phyloP scores from a whole-genome alignment of 2,329 filamentous ascomycete genomes.

The Aspergillus floridensis region DNA sequence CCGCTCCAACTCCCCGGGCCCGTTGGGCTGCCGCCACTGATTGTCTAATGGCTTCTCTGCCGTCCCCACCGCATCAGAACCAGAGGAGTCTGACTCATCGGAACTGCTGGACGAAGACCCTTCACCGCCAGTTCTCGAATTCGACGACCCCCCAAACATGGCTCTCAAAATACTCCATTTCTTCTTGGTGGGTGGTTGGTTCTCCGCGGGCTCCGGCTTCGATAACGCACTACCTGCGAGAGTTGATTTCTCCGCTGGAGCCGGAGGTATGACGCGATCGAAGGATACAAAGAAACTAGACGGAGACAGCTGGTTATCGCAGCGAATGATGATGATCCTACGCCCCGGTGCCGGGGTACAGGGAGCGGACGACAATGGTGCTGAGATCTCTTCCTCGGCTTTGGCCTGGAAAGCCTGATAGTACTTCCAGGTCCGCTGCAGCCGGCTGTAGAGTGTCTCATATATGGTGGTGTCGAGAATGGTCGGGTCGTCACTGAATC shows the following conservation, averaged over 20 bases:
- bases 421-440: slow-evolving; percentile 73
- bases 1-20: slow-evolving; percentile 26
- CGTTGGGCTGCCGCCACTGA: slow-evolving; percentile 22
- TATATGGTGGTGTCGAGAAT: slow-evolving; percentile 71
- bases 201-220: slow-evolving; percentile 22
- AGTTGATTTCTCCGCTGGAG: slow-evolving; percentile 30
- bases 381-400: slow-evolving; percentile 56
- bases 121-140: slow-evolving; percentile 45
- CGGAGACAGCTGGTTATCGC: slow-evolving; percentile 61
- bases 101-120: slow-evolving; percentile 39
- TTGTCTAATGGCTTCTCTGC: slow-evolving; percentile 30
- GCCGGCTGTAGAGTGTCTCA: slow-evolving; percentile 61
- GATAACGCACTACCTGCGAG: slow-evolving; percentile 38
- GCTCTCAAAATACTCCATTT: slow-evolving; percentile 54
- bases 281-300: slow-evolving; percentile 60
- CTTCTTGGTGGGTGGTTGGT: slow-evolving; percentile 34
- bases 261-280: slow-evolving; percentile 55
- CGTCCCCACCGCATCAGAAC: slow-evolving; percentile 25
- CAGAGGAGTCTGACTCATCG: slow-evolving; percentile 34
- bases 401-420: slow-evolving; percentile 72
- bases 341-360: slow-evolving; percentile 81
- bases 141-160: slow-evolving; percentile 48
- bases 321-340: slow-evolving; percentile 83
- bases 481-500: slow-evolving; percentile 66
- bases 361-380: slow-evolving; percentile 72